Evolutionary conservation across 371 early-diverging fungal genomes (phyloP), one percentile per base, ranked within the genome.

Genomic region (Lichtheimia ornata): DNA sequence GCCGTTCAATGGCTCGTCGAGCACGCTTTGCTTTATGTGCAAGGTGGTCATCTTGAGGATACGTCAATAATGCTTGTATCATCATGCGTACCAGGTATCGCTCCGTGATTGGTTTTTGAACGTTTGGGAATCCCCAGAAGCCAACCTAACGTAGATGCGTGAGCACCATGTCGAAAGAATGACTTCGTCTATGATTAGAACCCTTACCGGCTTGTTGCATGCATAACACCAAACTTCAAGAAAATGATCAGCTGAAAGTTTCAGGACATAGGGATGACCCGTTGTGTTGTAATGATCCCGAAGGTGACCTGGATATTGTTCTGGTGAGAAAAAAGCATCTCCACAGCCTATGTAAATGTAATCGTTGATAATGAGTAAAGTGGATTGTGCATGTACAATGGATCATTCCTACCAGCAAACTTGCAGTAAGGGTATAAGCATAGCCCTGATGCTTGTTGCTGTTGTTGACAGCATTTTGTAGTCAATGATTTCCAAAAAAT

Each of bases 201-300:
- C 20, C 6, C 49, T 56, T 50, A 50, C 63, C 13, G 63, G 63
- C 43, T 49, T 54, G 40, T 52, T 42, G 47, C 63, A 63, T 9
- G 63, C 57, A 43, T 57, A 63, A 22, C 63, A 63, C 52, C 56
- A 63, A 17, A 63, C 18, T 44, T 63, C 63, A 6, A 54, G 41
- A 17, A 63, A 63, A 57, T 63, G 49, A n/a, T 28, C 3, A 15
- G 56, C 17, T n/a, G 57, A 51, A 13, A 63, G 41, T 30, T 56
- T 55, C 6, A 63, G 28, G 2, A 56, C 52, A 28, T 27, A 42
- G 3, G 63, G 13, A 42, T 63, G 63, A 7, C 43, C 52, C 2
- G 50, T 56, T 11, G 30, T 44, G n/a, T 56, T 50, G 24, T 57
- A 57, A 27, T 63, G 63, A 42, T 57, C 56, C 18, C 53, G 42